phyloP scores from a whole-genome alignment of 805 yeast species.

The Pichia ethanolica region DNA sequence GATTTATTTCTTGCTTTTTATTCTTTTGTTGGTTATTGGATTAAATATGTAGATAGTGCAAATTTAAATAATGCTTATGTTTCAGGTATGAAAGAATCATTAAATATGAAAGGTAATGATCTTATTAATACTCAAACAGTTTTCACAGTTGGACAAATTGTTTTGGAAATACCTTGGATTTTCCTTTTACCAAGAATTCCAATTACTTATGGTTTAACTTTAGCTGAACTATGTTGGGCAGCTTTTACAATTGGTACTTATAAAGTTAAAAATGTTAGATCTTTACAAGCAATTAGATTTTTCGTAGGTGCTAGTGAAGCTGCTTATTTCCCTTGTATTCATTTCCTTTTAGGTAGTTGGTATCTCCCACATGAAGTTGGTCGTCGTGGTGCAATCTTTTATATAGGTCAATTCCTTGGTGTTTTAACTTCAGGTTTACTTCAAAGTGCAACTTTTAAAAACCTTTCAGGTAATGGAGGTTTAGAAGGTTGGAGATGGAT shows the following conservation, averaged over 20 bases:
- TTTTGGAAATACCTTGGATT: conserved; percentile 58
- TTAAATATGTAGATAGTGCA: conserved; percentile 54
- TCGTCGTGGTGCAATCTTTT: conserved; percentile 56
- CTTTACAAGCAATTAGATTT: conserved; percentile 56
- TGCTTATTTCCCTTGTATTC: conserved; percentile 57
- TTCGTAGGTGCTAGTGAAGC: conserved; percentile 66
- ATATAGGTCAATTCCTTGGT: conserved; percentile 57
- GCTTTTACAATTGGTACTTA: conserved; percentile 52
- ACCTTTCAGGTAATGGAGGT: conserved; percentile 21
- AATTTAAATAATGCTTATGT: conserved; percentile 62
- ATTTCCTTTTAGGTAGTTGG: conserved; percentile 52
- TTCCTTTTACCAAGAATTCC: conserved; percentile 50
- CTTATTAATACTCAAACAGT: conserved; percentile 51
- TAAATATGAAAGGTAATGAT: conserved; percentile 56
- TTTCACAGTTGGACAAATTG: conserved; percentile 50
- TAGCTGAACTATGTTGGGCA: conserved; percentile 61
- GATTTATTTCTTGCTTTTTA: conserved; percentile 50
- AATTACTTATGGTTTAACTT: conserved; percentile 44
- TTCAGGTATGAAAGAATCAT: conserved; percentile 52
- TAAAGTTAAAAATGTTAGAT: conserved; percentile 40
- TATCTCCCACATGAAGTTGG: conserved; percentile 49
- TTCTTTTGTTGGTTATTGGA: conserved; percentile 58
- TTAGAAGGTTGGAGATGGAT: conserved; percentile 49
- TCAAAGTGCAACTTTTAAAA: conserved; percentile 32
- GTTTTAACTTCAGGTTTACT: conserved; percentile 50